Evolutionary conservation across 176 grass and related monocot genomes (phyloP), one percentile per base, ranked within the genome.

Genomic region (Ensete glaucum): DNA sequence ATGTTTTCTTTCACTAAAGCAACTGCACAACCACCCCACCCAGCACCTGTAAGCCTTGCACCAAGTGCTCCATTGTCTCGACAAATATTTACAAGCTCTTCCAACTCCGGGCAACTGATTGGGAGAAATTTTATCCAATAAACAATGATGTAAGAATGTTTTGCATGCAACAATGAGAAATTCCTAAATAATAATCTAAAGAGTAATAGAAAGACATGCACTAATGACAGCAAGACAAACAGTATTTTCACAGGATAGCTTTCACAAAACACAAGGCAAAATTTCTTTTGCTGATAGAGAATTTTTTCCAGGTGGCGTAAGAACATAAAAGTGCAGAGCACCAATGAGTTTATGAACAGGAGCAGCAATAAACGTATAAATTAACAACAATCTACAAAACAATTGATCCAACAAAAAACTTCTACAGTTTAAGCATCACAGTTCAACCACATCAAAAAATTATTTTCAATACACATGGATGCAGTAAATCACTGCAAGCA

Each of bases 11-110:
- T 91, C 57, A 98, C 95, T 56, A 98, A 72, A 75, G 95, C 83
- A 1, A 98, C 95, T 7, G 82, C 85, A 82, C 95, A 98, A 50
- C 95, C 95, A 59, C 95, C 95, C 95, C 95, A 98, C 1, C 95
- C 90, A 8, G 95, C 95, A 73, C 95, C 95, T 43, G 95, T 98
- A 17, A 98, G 90, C 52, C 95, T 86, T 48, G 95, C 95, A 77
- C 95, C 95, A 8, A 98, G 90, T 12, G 95, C 90, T 60, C 90
- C 90, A 2, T 89, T 84, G 15, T 91, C 88, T 85, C 84, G 77
- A 19, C 95, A 93, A 66, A 93, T 80, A 62, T 98, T 89, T 53
- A 91, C 88, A 85, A 98, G 85, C 82, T 98, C 95, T 74, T 98
- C 95, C 78, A 98, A 85, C 78, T 98, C 95, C 3, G 90, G 84